Evolutionary conservation across 2,329 filamentous ascomycete genomes (phyloP).

Genomic region (Penicillium sp.): DNA sequence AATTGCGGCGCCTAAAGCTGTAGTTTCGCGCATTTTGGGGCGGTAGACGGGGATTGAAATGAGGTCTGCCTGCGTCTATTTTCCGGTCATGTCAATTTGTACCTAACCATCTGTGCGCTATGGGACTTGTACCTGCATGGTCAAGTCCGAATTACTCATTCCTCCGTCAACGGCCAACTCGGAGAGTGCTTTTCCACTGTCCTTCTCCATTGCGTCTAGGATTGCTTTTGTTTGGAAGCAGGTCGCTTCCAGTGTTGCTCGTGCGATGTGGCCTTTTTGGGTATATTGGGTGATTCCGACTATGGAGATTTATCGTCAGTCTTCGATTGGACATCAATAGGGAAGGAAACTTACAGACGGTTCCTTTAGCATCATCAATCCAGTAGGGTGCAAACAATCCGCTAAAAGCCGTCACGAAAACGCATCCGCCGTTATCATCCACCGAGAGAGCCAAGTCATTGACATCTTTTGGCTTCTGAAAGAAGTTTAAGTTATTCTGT

Average conservation of each 20-base stretch:
- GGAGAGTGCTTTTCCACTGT: slow-evolving; percentile 72
- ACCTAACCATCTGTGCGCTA: slow-evolving; percentile 9
- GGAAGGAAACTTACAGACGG: slow-evolving; percentile 61
- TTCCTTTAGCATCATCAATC: slow-evolving; percentile 90
- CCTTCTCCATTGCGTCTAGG: slow-evolving; percentile 84
- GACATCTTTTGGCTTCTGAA: slow-evolving; percentile 61
- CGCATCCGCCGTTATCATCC: slow-evolving; percentile 75
- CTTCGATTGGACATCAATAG: not conserved
- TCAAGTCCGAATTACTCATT: slow-evolving; percentile 82
- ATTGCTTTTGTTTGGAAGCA: slow-evolving; percentile 94
- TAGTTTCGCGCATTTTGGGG: slow-evolving; percentile 86
- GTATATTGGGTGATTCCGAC: slow-evolving; percentile 85
- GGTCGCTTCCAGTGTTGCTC: slow-evolving; percentile 84
- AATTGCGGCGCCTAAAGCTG: slow-evolving; percentile 81
- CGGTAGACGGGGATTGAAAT: slow-evolving; percentile 80
- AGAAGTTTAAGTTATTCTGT: slow-evolving; percentile 64
- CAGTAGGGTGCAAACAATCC: slow-evolving; percentile 91
- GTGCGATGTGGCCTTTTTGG: slow-evolving; percentile 78
- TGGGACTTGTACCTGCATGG: slow-evolving; percentile 66
- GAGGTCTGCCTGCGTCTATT: slow-evolving; percentile 74
- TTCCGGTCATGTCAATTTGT: not conserved
- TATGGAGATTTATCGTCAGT: slow-evolving; percentile 27
- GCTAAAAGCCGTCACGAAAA: slow-evolving; percentile 87
- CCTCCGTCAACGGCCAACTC: slow-evolving; percentile 83
- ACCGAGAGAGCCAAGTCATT: slow-evolving; percentile 63